phyloP scores from a whole-genome alignment of 805 yeast species.

The Phaffomyces thermotolerans region DNA sequence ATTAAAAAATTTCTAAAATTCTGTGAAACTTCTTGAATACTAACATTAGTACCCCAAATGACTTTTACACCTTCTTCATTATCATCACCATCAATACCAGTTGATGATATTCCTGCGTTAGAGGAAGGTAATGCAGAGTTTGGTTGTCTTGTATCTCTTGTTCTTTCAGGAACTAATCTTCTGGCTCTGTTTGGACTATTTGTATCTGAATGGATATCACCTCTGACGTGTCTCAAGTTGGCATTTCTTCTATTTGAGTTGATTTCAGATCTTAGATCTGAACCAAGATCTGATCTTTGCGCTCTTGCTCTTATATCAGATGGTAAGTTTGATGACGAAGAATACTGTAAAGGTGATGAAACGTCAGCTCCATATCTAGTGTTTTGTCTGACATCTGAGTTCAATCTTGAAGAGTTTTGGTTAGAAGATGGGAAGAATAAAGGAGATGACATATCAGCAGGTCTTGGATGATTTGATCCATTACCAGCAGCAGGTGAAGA shows the following conservation, averaged over 20 bases:
- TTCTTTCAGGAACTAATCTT: slow-evolving; percentile 46
- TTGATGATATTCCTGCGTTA: slow-evolving; percentile 15
- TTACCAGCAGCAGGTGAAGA: neutral
- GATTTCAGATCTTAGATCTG: slow-evolving; percentile 40
- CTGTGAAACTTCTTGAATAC: slow-evolving; percentile 79
- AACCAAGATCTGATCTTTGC: slow-evolving; percentile 25
- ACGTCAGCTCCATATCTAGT: slow-evolving; percentile 22
- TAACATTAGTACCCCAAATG: slow-evolving; percentile 98
- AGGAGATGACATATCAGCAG: slow-evolving; percentile 24
- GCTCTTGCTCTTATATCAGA: slow-evolving; percentile 20
- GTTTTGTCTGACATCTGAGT: slow-evolving; percentile 11
- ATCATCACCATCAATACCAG: slow-evolving; percentile 14
- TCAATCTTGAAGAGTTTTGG: slow-evolving; percentile 15
- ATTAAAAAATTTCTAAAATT: slow-evolving; percentile 76
- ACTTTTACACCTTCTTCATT: slow-evolving; percentile 76
- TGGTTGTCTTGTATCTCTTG: neutral
- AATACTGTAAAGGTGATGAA: slow-evolving; percentile 40
- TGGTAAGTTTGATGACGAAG: slow-evolving; percentile 24
- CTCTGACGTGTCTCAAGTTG: slow-evolving; percentile 51
- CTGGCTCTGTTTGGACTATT: slow-evolving; percentile 61
- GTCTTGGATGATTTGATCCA: neutral
- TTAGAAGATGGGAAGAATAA: slow-evolving; percentile 28
- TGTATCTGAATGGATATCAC: slow-evolving; percentile 68
- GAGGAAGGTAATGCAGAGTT: slow-evolving; percentile 22
- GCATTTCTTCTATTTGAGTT: slow-evolving; percentile 34